Evolutionary conservation across 202 grass and related monocot genomes (phyloP).

Genomic region (Miscanthus sacchariflorus): DNA sequence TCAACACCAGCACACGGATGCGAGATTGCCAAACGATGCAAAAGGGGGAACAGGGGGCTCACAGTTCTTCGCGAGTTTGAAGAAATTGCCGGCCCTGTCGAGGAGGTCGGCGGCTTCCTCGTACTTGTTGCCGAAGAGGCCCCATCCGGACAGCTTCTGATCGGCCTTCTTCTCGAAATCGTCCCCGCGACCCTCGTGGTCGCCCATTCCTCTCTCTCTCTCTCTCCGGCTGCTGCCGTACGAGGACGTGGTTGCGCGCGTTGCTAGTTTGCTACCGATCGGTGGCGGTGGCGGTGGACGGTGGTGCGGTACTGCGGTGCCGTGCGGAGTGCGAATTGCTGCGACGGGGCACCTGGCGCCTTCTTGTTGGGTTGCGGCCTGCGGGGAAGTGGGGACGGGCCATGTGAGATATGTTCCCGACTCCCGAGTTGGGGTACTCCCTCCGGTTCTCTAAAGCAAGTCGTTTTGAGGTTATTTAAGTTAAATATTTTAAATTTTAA

Average conservation of each 20-base stretch:
- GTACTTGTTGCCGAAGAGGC: constrained; percentile 63
- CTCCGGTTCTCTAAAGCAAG: too few relatives aligned
- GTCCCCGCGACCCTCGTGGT: constrained; percentile 61
- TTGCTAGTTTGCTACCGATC: neutral
- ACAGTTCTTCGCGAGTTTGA: constrained; percentile 86
- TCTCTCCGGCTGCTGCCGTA: neutral
- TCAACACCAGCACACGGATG: neutral
- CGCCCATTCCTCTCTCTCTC: constrained; percentile 55
- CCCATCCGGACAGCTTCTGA: constrained; percentile 66
- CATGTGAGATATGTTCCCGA: too few relatives aligned
- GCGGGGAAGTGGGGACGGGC: neutral
- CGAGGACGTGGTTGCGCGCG: neutral
- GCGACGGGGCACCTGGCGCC: neutral
- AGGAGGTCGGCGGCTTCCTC: constrained; percentile 71
- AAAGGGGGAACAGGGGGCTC: neutral
- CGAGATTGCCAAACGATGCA: neutral
- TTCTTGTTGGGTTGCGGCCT: neutral
- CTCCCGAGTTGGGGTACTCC: too few relatives aligned
- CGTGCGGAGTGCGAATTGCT: neutral
- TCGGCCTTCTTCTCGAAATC: constrained; percentile 75
- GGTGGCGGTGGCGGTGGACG: neutral
- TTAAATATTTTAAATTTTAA: too few relatives aligned
- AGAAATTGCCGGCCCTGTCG: constrained; percentile 73
- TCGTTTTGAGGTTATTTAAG: too few relatives aligned
- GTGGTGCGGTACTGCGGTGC: neutral